phyloP scores from a whole-genome alignment of 768 basidiomycete species.

The Harrya chromipes region DNA sequence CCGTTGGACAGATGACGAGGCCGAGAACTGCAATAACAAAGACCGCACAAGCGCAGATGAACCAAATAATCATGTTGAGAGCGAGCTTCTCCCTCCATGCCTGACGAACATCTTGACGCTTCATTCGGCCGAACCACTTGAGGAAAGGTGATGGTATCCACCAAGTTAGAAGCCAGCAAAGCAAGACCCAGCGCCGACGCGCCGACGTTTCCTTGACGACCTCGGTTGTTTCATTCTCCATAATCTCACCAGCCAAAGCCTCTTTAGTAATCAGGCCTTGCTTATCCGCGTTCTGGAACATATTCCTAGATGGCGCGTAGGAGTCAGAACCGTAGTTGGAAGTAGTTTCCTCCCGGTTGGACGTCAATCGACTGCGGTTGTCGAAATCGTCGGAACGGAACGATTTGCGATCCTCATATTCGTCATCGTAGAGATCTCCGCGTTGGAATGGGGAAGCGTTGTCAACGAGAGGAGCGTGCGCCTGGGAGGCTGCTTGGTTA shows the following conservation, averaged over 20 bases:
- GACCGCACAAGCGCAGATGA: slow-evolving; percentile 80
- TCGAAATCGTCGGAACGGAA: slow-evolving; percentile 78
- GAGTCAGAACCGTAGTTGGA: slow-evolving; percentile 90
- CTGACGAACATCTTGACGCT: slow-evolving; percentile 88
- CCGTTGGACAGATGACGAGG: slow-evolving; percentile 86
- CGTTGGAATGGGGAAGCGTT: slow-evolving; percentile 83
- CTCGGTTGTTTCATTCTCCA: slow-evolving; percentile 87
- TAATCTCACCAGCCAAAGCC: slow-evolving; percentile 76
- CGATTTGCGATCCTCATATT: slow-evolving; percentile 74
- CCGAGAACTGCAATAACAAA: slow-evolving; percentile 93
- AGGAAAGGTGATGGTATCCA: slow-evolving; percentile 81
- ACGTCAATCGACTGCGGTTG: slow-evolving; percentile 72
- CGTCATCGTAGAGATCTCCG: slow-evolving; percentile 70
- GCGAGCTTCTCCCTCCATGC: slow-evolving; percentile 98
- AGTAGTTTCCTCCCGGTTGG: slow-evolving; percentile 69
- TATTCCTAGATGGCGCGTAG: slow-evolving; percentile 91
- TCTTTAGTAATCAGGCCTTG: slow-evolving; percentile 77
- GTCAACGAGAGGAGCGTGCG: slow-evolving; percentile 78
- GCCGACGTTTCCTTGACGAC: slow-evolving; percentile 79
- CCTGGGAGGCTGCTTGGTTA: slow-evolving; percentile 50
- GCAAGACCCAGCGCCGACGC: slow-evolving; percentile 79
- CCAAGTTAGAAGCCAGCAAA: slow-evolving; percentile 89
- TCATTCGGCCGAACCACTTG: slow-evolving; percentile 81
- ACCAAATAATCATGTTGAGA: slow-evolving; percentile 95
- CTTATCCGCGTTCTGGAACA: slow-evolving; percentile 87